Conservation (phyloP, 768 basidiomycete species). For the Lyophyllum semitale region DNA sequence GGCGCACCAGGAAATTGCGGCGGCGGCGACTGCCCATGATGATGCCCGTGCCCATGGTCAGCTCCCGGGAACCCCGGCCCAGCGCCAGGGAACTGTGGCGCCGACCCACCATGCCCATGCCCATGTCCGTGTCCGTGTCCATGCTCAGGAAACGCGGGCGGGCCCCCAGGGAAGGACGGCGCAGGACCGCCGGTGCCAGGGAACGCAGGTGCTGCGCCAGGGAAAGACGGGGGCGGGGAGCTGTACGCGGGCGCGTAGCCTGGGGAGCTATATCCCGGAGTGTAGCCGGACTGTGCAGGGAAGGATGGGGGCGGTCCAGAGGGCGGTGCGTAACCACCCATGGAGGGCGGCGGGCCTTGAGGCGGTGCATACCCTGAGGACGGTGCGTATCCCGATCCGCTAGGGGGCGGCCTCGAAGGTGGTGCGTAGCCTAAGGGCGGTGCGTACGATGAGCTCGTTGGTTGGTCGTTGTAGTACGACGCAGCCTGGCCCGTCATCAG, state of each 20-base stretch:
- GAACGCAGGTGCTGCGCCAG: constrained; percentile 30
- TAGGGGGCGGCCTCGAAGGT: constrained; percentile 26
- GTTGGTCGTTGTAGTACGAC: constrained; percentile 26
- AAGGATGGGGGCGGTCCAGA: constrained; percentile 26
- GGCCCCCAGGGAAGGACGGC: constrained; percentile 27
- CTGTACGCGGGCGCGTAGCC: constrained; percentile 33
- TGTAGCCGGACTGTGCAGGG: constrained; percentile 13
- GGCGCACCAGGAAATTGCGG: constrained; percentile 31
- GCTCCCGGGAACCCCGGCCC: constrained; percentile 36
- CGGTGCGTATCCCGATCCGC: constrained; percentile 23
- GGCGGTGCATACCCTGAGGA: constrained; percentile 30
- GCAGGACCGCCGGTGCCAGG: constrained; percentile 28
- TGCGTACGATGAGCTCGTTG: constrained; percentile 4
- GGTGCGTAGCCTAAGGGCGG: constrained; percentile 17
- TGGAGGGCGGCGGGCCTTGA: constrained; percentile 26
- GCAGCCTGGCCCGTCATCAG: constrained; percentile 24
- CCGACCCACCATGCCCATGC: no score
- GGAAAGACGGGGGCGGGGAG: constrained; percentile 25
- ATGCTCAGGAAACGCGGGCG: constrained; percentile 19
- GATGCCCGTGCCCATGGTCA: constrained; percentile 8
- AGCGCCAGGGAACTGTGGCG: constrained; percentile 44
- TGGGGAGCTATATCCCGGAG: constrained; percentile 15
- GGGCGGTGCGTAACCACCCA: constrained; percentile 24
- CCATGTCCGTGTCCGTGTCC: constrained; percentile 7
- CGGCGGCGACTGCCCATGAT: constrained; percentile 10